Base-by-base conservation (phyloP, 805 yeast genomes). In the Zygosaccharomyces kombuchaensis region DNA sequence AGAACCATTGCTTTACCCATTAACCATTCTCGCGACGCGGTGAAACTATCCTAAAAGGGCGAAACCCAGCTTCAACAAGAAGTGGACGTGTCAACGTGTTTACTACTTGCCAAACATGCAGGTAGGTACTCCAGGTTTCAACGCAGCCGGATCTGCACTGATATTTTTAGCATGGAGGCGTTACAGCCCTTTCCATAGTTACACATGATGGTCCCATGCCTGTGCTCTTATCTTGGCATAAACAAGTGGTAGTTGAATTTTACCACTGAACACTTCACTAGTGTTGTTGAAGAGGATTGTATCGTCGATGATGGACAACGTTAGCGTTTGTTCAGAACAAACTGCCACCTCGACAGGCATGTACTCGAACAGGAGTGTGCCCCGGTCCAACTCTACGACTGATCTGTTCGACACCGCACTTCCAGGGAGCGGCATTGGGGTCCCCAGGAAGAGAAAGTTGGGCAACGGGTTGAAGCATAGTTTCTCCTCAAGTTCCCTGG, bases 361-460 rank as follows among this genome's bases (percentile, higher is more conserved):
- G 34, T 19, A 22, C 22, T 9, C 27, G 41, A 32, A 38, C 22
- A 44, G 53, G 26, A 34, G 48, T 8, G 50, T 53, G 12, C 62
- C 62, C 21, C 49, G 62, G 36, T 54, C 62, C 21, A 48, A 51
- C 37, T 58, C 59, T 2, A 58, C 60, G 4, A 47, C 61, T 3
- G 62, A 58, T 32, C 43, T 58, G 14, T 57, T 52, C 34, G 56
- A 57, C 19, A 39, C 52, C 16, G 52, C 54, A 7, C 31, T 29
- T 4, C 30, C 36, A 4, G 27, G 30, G 26, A 32, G 23, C 17
- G 43, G 35, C 21, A 34, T 36, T 6, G 36, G 23, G 16, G 14
- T 29, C 7, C 13, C 32, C 32, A 26, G 47, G 39, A 48, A 41
- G 23, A 45, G 38, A 36, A 45, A 35, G 23, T 23, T 13, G n/a